Evolutionary conservation across 495 filamentous ascomycete species (phyloP), one percentile per base, ranked within the genome.

Genomic region (Clohesyomyces aquaticus): DNA sequence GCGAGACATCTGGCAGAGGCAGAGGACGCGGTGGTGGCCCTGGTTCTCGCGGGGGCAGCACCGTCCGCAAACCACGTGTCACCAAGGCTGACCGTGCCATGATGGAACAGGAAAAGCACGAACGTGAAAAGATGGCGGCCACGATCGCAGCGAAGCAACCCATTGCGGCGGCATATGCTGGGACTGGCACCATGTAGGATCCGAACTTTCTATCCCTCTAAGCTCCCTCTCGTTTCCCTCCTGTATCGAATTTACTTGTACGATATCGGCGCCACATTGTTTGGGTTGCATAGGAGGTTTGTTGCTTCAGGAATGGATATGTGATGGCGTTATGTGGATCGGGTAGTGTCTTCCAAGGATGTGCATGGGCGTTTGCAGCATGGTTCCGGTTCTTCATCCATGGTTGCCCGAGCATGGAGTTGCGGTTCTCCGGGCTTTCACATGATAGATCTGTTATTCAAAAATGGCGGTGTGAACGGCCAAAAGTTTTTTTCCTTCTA

Each of bases 11-110:
- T 14, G 76, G 71, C 29, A 65, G 80, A 42, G 79, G 78, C 14
- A 66, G 80, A 54, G 75, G 74, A n/a, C 59, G 70, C 49, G 77
- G 90, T 32, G 87, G 88, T 49, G 88, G 89, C 3, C 85, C 90
- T 1, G 89, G 90, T 1, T 89, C 89, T 14, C 81, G 91, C 26
- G 92, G 91, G 42, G 90, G 91, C 22, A 75, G 77, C n/a, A 88
- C 86, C 2, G 83, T 86, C 26, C 80, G 93, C 59, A 95, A 94
- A 67, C 87, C 89, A 14, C 82, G 93, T 12, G 84, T 88, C 57
- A 89, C 87, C 28, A 97, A 96, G 75, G 85, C 89, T 28, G 86
- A 85, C 50, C 79, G 84, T 14, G 79, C 80, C 41, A 74, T 77
- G 19, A 83, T 88, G 67, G 87, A 90, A 63, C 79, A 82, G 47